A percentile compares a stretch with the other conserved stretches of the same genome.
phyloP scores from a whole-genome alignment of 148 eudicot species.

The Camellia lanceoleosa region DNA sequence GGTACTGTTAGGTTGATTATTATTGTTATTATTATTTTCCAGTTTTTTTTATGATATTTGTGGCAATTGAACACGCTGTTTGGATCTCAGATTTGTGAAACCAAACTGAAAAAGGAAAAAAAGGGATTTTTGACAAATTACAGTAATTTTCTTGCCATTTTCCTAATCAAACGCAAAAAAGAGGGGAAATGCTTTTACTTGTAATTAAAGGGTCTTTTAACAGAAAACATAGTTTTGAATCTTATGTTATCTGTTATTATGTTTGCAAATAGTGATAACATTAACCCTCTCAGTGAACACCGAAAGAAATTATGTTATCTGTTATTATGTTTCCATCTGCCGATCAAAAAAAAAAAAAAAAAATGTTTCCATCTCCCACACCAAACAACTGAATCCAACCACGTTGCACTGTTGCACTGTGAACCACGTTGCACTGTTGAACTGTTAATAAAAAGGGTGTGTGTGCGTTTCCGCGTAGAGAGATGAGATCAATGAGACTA shows the following conservation, averaged over 20 bases:
- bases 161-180: too few relatives aligned
- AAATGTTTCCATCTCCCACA: too few relatives aligned
- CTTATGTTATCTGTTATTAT: not conserved
- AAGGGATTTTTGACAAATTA: too few relatives aligned
- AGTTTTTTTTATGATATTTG: not conserved
- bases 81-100: not conserved
- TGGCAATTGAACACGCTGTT: not conserved
- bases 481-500: slow-evolving; percentile 33
- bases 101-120: too few relatives aligned
- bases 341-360: too few relatives aligned
- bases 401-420: too few relatives aligned
- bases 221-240: not conserved
- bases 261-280: not conserved
- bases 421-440: too few relatives aligned
- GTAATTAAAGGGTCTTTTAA: not conserved
- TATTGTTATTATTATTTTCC: not conserved
- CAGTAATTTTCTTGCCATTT: too few relatives aligned
- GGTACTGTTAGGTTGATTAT: not conserved
- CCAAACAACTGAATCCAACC: too few relatives aligned
- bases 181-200: not conserved
- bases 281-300: too few relatives aligned
- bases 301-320: too few relatives aligned
- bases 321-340: too few relatives aligned
- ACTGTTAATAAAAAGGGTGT: slow-evolving; percentile 4
- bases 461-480: slow-evolving; percentile 67